Evolutionary conservation across 2,329 filamentous ascomycete species (phyloP), one percentile per base, ranked within the genome.

Genomic region (Diaporthe ilicicola): DNA sequence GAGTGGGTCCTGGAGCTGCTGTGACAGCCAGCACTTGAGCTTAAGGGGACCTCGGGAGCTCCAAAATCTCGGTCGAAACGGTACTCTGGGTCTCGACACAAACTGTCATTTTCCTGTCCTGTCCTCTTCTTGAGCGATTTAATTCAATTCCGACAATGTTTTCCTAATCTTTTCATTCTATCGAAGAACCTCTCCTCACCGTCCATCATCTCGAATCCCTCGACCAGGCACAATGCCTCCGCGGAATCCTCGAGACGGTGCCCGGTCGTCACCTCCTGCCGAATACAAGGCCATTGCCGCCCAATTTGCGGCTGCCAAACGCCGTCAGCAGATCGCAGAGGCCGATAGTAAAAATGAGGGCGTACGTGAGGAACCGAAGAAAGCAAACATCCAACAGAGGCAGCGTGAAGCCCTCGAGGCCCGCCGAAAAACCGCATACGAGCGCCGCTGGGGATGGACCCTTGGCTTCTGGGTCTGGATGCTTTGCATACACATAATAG

Each of bases 401-500:
- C 83, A 82, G 72, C 85, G 85, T 53, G 80, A 82, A 34, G 80
- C 81, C 68, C 81, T 89, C 74, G 87, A 89, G 74, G 77, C 79
- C 67, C 80, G 80, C 70, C 83, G 86, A 72, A 87, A 86, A 71
- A 77, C 78, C 34, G 82, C 81, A 55, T 90, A 87, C 77, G 86
- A 88, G 79, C 78, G 81, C 55, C 84, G 87, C 42, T 89, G 86
- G 84, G 80, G 82, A 72, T 90, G 88, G 88, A 86, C 87, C 1
- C 83, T 91, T 42, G 88, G 85, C 46, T 93, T 95, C 79, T 93
- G 94, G 85, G 79, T 85, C 48, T 91, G 91, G 85, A 83, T 95
- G 78, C 82, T 93, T 79, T 89, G 83, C 74, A 87, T 98, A 50
- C 96, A 99, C 79, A 85, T 89, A 55, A 84, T 92, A 44, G 95